Base-by-base conservation (phyloP, 192 early-diverging fungal species). In the Podila clonocystis region DNA sequence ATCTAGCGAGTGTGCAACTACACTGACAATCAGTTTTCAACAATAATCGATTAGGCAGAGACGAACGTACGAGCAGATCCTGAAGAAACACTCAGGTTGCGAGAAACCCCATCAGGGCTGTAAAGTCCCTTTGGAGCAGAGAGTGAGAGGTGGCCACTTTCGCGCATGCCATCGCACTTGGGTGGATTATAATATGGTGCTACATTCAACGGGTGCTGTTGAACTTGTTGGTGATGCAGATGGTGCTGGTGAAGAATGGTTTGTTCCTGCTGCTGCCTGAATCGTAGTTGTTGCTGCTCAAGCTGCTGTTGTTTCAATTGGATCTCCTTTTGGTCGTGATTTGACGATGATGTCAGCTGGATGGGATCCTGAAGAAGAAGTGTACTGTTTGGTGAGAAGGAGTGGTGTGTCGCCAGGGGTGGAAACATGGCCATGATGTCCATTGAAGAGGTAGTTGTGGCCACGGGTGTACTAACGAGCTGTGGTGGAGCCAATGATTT, bases 391-490 rank as follows among this genome's bases (percentile, higher is more conserved):
- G 13, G 29, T 13, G 70, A 33, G n/a, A 73, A 50, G 22, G 65
- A 30, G 20, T 50, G 41, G 29, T 73, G 66, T 12, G 67, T 62
- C n/a, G 68, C 62, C 30, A 80, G 45, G 17, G 77, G 70, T 0
- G 77, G 70, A 1, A 66, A 55, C 34, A 68, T 67, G 50, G 75
- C 65, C 66, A 73, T 34, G 70, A 80, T 58, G 68, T 80, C 71
- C 77, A 80, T 80, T 19, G 77, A 64, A 17, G 70, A 60, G 17
- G 67, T 69, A 11, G 67, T 73, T 19, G 60, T 73, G 24, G 66
- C 62, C 38, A 63, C 62, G 50, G 70, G 58, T 3, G 67, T 50
- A 48, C 57, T 58, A 33, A 80, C 24, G 22, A 80, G 66, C 13
- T 64, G 63, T 9, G 60, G 65, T 31, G 61, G 62, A 13, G 70